These are phyloP conservation scores for Aspergillus intermedius DNA, from an alignment of 2,329 filamentous ascomycete species.

Conservation along the genomic window DNA sequence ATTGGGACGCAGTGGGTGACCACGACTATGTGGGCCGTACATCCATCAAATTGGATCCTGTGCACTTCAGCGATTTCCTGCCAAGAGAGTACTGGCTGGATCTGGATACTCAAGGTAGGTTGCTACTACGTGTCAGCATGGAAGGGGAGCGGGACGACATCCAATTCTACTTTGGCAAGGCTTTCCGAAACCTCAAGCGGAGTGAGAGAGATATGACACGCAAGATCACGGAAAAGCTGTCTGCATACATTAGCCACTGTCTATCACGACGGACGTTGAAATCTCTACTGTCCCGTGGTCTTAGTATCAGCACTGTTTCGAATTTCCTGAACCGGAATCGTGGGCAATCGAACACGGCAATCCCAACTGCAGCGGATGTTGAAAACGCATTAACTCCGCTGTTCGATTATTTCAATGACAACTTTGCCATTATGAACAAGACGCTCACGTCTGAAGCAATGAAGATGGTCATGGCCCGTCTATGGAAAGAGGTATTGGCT, in stretches of 20 bases:
- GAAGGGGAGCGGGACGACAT: slow-evolving; percentile 98
- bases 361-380: slow-evolving; percentile 64
- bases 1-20: slow-evolving; percentile 94
- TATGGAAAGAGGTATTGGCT: slow-evolving; percentile 96
- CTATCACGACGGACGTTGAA: slow-evolving; percentile 77
- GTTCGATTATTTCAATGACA: slow-evolving; percentile 94
- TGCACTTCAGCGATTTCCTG: slow-evolving; percentile 92
- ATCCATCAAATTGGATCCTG: slow-evolving; percentile 96
- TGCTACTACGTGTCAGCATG: slow-evolving; percentile 92
- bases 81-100: slow-evolving; percentile 97
- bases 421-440: slow-evolving; percentile 98
- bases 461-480: slow-evolving; percentile 93
- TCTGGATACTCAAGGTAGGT: slow-evolving; percentile 84
- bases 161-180: slow-evolving; percentile 96
- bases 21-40: slow-evolving; percentile 96
- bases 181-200: slow-evolving; percentile 88
- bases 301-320: slow-evolving; percentile 66
- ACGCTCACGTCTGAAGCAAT: slow-evolving; percentile 93
- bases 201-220: slow-evolving; percentile 97
- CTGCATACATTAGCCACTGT: slow-evolving; percentile 83
- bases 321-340: slow-evolving; percentile 56
- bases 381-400: slow-evolving; percentile 76
- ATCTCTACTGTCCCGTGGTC: slow-evolving; percentile 65
- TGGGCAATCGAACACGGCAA: slow-evolving; percentile 44
- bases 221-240: slow-evolving; percentile 97